A percentile compares a stretch with the other conserved stretches of the same genome.
These are phyloP conservation scores for Hemisphaericaspora xylofermentans DNA, from an alignment of 1,139 yeast genomes.

Conservation along the genomic window DNA sequence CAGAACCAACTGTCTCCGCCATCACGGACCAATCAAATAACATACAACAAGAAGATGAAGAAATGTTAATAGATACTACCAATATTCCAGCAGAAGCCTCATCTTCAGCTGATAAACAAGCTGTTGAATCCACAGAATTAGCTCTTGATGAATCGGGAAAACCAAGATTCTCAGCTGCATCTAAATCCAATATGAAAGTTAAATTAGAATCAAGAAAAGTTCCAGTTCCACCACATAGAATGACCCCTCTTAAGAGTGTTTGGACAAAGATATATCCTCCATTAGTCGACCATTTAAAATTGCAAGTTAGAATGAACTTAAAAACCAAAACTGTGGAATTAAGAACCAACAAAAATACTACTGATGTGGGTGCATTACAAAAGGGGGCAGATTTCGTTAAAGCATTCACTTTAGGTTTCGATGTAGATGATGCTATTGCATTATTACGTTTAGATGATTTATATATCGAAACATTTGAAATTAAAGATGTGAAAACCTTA, in stretches of 20 bases:
- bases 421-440: slow-evolving; percentile 95
- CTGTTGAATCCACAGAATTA: slow-evolving; percentile 48
- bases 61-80: slow-evolving; percentile 67
- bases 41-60: slow-evolving; percentile 46
- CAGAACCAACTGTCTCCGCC: slow-evolving; percentile 2
- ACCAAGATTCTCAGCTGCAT: slow-evolving; percentile 81
- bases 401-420: slow-evolving; percentile 95
- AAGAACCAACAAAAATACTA: slow-evolving; percentile 75
- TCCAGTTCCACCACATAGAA: slow-evolving; percentile 94
- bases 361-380: slow-evolving; percentile 91
- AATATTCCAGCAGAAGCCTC: slow-evolving; percentile 29
- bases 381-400: slow-evolving; percentile 96
- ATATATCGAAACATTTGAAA: slow-evolving; percentile 93
- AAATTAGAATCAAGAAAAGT: slow-evolving; percentile 85
- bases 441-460: slow-evolving; percentile 89
- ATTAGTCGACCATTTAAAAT: slow-evolving; percentile 85
- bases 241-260: slow-evolving; percentile 83
- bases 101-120: slow-evolving; percentile 17
- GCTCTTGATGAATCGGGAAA: slow-evolving; percentile 85
- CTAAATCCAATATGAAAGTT: slow-evolving; percentile 63
- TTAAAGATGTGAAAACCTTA: slow-evolving; percentile 93
- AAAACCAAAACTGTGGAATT: slow-evolving; percentile 82
- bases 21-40: slow-evolving; percentile 1
- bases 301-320: slow-evolving; percentile 94
- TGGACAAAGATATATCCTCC: slow-evolving; percentile 98